These are phyloP conservation scores for Sicyos baderoa DNA, from an alignment of 306 rosid species.

Conservation along the genomic window DNA sequence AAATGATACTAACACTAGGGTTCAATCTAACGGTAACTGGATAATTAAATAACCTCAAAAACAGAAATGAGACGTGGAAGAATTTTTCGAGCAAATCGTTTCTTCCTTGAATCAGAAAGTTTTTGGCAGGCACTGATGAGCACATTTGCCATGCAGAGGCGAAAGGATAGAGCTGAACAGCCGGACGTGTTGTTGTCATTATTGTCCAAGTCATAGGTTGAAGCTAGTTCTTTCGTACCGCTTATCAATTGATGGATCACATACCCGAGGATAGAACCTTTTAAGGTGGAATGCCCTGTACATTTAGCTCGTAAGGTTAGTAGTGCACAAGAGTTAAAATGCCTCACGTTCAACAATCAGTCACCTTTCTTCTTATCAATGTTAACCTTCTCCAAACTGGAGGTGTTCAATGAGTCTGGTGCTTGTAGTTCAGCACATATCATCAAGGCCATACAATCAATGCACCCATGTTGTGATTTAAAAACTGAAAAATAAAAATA, in stretches of 20 bases:
- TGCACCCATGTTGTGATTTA: conserved; percentile 89
- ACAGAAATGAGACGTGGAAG: conserved; percentile 50
- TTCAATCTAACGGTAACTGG: conserved; percentile 11
- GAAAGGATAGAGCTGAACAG: conserved; percentile 37
- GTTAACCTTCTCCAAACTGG: conserved; percentile 25
- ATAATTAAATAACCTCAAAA: conserved; percentile 47
- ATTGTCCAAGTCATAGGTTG: conserved; percentile 18
- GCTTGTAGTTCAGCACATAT: conserved; percentile 66
- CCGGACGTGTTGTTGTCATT: conserved; percentile 16
- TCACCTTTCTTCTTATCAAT: conserved; percentile 39
- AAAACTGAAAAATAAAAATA: conserved; percentile 39
- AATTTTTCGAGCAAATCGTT: conserved; percentile 40
- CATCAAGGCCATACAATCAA: conserved; percentile 85
- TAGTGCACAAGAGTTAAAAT: neutral
- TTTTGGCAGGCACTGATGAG: conserved; percentile 83
- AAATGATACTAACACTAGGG: conserved; percentile 11
- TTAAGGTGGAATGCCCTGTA: conserved; percentile 35
- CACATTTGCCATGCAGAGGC: conserved; percentile 86
- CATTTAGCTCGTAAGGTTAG: conserved; percentile 24
- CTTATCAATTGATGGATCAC: conserved; percentile 39
- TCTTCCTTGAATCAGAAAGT: conserved; percentile 46
- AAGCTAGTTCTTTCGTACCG: conserved; percentile 18
- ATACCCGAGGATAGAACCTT: conserved; percentile 32
- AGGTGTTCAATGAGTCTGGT: conserved; percentile 28
- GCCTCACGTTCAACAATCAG: conserved; percentile 10